Base-by-base conservation (phyloP, 495 filamentous ascomycete genomes). In the Neohortaea acidophila region DNA sequence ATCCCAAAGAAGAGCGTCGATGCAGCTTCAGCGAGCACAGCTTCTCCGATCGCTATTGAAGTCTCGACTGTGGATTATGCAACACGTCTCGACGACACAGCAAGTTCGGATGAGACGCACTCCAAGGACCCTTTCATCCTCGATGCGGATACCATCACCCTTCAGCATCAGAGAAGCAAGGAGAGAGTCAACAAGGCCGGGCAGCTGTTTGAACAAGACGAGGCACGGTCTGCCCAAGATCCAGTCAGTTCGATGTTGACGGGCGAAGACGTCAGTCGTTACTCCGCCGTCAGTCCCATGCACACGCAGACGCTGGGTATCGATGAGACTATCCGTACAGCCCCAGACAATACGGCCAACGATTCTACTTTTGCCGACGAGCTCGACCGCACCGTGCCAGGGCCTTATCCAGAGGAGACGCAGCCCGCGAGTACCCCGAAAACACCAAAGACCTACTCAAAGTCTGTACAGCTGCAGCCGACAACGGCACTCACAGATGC, bases 91-190 rank as follows among this genome's bases (percentile, higher is more conserved):
- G 44, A 51, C 24, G 36, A 33, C 4, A 50, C 41, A 10, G 29
- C 14, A 17, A 11, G 23, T 1, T 41, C 47, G 4, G 37, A 44
- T 9, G 47, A 50, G 17, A 50, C 47, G 8, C 23, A 41, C 11
- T 36, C 47, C 28, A 30, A 35, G 28, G 47, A 50, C 26, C 47
- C 47, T 14, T 50, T 50, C 38, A 25, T 41, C 3, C 43, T 50
- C 18, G 47, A 50, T 23, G 47, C 47, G 4, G 47, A 50, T 19
- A 50, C 47, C 12, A 50, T 50, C 28, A 50, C 47, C 1, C 13
- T 45, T 7, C 37, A 45, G 23, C 47, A 50, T 17, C 47, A 42
- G 20, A 18, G 33, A n/a, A 41, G 35, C 15, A 50, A 38, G 32
- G 46, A 44, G 33, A 33, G 24, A 6, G 36, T 38, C 1, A 17